phyloP scores from a whole-genome alignment of 352 stramenopile species.

The Pythium dissotocum region DNA sequence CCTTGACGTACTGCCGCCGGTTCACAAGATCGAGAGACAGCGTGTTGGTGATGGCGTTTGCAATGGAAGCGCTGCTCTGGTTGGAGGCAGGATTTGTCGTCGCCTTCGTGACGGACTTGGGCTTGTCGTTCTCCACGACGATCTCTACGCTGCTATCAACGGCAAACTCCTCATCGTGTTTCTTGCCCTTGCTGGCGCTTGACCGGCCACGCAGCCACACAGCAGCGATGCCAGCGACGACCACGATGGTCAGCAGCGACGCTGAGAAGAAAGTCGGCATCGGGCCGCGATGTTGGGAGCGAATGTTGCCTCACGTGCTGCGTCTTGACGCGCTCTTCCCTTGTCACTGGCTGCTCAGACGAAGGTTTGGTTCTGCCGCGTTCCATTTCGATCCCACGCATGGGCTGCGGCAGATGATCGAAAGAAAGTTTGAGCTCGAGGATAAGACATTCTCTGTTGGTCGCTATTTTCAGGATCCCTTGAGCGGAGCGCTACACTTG shows the following conservation, averaged over 20 bases:
- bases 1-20: slow-evolving; percentile 27
- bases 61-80: background rate
- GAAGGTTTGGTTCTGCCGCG: background rate
- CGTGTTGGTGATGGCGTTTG: slow-evolving; percentile 14
- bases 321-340: background rate
- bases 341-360: background rate
- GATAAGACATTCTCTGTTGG: background rate
- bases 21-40: slow-evolving; percentile 20
- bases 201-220: slow-evolving; percentile 33
- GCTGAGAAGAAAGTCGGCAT: slow-evolving; percentile 27
- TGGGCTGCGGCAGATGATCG: background rate
- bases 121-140: slow-evolving; percentile 38
- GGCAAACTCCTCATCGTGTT: slow-evolving; percentile 24
- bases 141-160: slow-evolving; percentile 38
- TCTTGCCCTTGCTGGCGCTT: slow-evolving; percentile 33
- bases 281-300: background rate
- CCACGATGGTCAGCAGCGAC: slow-evolving; percentile 32
- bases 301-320: slow-evolving; percentile 12
- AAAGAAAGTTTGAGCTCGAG: background rate
- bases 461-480: background rate
- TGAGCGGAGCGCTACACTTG: background rate
- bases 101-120: background rate
- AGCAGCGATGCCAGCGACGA: slow-evolving; percentile 28
- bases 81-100: background rate
- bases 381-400: background rate